A percentile compares a stretch with the other conserved stretches of the same genome.
phyloP scores from a whole-genome alignment of 371 early-diverging fungal genomes.

The Sanchytrium tribonematis region DNA sequence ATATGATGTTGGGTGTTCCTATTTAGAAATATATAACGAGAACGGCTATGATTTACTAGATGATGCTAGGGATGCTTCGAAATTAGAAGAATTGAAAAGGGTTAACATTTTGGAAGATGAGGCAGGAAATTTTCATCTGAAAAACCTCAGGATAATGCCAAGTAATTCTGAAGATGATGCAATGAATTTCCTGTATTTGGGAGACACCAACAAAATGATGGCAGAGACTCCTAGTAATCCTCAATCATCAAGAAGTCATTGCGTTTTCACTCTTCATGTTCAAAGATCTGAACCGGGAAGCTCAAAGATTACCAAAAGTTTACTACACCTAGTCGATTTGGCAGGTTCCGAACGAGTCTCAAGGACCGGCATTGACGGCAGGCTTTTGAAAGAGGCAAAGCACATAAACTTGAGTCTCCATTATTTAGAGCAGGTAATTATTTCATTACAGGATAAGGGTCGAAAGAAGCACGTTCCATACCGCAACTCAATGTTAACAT shows the following conservation, averaged over 20 bases:
- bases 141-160: constrained; percentile 18
- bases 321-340: constrained; percentile 36
- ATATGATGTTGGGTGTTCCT: constrained; percentile 11
- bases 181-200: constrained; percentile 22
- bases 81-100: constrained; percentile 22
- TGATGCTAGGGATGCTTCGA: constrained; percentile 19
- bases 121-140: constrained; percentile 20
- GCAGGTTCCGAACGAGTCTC: constrained; percentile 38
- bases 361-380: constrained; percentile 21
- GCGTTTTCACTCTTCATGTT: constrained; percentile 26
- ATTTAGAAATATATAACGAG: constrained; percentile 46
- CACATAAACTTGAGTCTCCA: constrained; percentile 37
- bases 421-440: constrained; percentile 35
- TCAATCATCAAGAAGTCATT: constrained; percentile 30
- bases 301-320: constrained; percentile 16
- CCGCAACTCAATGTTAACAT: constrained; percentile 40
- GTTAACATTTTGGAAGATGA: constrained; percentile 25
- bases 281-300: constrained; percentile 11
- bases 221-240: constrained; percentile 34
- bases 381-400: constrained; percentile 27
- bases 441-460: constrained; percentile 26
- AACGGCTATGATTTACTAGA: constrained; percentile 29
- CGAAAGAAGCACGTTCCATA: constrained; percentile 31
- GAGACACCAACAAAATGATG: constrained; percentile 29
- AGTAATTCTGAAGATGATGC: constrained; percentile 22